phyloP scores from a whole-genome alignment of 2,329 filamentous ascomycete genomes.

The Colletotrichum lentis region DNA sequence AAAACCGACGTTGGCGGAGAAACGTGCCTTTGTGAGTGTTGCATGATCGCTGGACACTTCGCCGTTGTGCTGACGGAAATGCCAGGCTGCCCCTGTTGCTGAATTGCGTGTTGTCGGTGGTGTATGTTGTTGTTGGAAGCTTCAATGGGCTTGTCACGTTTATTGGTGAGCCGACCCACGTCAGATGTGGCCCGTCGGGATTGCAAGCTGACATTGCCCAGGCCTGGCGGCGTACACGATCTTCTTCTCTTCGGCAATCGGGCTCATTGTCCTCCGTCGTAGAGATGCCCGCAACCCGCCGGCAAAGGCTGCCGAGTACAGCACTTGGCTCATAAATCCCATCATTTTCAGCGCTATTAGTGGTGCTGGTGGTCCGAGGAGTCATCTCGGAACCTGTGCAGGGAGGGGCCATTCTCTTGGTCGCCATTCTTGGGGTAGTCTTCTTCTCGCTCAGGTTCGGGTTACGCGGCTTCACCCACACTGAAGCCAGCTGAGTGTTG shows the following conservation, averaged over 20 bases:
- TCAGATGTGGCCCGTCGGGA: neutral
- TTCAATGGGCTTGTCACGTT: constrained; percentile 44
- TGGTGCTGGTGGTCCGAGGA: constrained; percentile 44
- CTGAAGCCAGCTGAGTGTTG: constrained; percentile 15
- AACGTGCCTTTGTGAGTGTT: constrained; percentile 40
- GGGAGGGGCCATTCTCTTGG: constrained; percentile 43
- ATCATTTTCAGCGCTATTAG: constrained; percentile 43
- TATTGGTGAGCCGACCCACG: constrained; percentile 35
- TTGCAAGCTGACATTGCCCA: constrained; percentile 11
- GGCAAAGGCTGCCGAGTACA: constrained; percentile 36
- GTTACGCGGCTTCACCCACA: constrained; percentile 38
- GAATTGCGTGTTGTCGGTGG: constrained; percentile 41
- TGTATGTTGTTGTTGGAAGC: constrained; percentile 42
- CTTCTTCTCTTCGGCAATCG: constrained; percentile 42
- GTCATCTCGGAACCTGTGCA: constrained; percentile 43
- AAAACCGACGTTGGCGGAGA: constrained; percentile 39
- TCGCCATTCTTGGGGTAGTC: constrained; percentile 42
- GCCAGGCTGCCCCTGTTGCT: constrained; percentile 40
- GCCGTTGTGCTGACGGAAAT: constrained; percentile 21
- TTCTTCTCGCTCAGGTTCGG: constrained; percentile 41
- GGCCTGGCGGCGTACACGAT: constrained; percentile 43
- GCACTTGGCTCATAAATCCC: constrained; percentile 42
- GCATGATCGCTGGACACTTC: neutral
- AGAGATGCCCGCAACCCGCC: constrained; percentile 36
- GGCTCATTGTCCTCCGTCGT: constrained; percentile 42